phyloP scores from a whole-genome alignment of 2,329 filamentous ascomycete genomes.

The Daldinia sp. region DNA sequence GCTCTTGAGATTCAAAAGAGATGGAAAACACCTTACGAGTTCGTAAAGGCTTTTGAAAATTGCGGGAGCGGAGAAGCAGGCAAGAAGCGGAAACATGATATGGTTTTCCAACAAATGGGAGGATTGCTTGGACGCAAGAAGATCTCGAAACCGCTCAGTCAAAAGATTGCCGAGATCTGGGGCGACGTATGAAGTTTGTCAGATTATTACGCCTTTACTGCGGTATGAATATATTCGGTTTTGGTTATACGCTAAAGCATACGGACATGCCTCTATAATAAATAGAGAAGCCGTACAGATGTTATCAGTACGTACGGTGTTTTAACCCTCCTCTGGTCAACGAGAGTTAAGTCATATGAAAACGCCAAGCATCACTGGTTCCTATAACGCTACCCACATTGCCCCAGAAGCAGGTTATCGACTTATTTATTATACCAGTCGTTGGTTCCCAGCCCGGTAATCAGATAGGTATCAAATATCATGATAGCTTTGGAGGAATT shows the following conservation, averaged over 20 bases:
- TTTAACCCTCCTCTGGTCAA: background rate
- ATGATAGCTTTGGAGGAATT: too few relatives aligned
- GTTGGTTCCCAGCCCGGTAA: background rate
- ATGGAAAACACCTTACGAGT: conserved; percentile 80
- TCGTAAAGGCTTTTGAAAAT: conserved; percentile 76
- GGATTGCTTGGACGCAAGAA: conserved; percentile 75
- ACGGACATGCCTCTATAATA: too few relatives aligned
- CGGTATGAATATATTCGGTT: background rate
- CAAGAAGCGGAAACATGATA: conserved; percentile 67
- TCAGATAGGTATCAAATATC: too few relatives aligned
- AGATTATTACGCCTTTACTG: background rate
- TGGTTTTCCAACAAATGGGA: conserved; percentile 70
- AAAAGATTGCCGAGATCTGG: conserved; percentile 80
- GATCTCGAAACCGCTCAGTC: conserved; percentile 73
- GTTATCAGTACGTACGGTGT: too few relatives aligned
- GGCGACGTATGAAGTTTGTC: conserved; percentile 57
- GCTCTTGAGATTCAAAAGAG: conserved; percentile 81
- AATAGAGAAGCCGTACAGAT: too few relatives aligned
- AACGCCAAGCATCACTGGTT: background rate
- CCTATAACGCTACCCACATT: background rate
- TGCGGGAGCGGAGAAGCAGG: conserved; percentile 63
- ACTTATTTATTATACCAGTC: background rate
- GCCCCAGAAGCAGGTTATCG: background rate
- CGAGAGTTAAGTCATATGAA: background rate
- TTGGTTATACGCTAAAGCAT: background rate